Percentiles rank a stretch among this genome's conserved stretches.
These are phyloP conservation scores for Wallacemonas sp. DNA, from an alignment of 208 protist genomes.

Conservation along the genomic window DNA sequence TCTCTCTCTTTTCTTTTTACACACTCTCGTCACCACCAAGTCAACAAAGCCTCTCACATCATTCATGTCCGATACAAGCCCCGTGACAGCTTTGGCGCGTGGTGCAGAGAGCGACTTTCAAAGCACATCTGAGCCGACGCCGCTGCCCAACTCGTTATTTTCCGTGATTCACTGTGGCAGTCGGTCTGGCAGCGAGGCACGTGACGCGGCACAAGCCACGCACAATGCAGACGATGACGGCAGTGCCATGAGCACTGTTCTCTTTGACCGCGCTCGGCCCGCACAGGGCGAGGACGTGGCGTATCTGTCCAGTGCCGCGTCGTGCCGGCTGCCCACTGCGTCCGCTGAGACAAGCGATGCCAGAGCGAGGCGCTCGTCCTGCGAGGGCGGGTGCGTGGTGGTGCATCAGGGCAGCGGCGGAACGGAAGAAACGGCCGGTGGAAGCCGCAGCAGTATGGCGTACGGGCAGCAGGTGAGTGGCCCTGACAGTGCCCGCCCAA, in stretches of 20 bases:
- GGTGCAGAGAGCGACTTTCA: no score
- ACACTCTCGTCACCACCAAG: not conserved
- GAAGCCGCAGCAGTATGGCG: not conserved
- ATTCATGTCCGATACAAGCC: not conserved
- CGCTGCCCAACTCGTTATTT: no score
- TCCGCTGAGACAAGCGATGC: no score
- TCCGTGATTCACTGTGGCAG: no score
- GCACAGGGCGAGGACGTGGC: no score
- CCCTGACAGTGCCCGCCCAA: not conserved
- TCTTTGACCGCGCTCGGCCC: slow-evolving; percentile 5
- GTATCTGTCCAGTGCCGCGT: no score
- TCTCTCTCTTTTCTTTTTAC: not conserved
- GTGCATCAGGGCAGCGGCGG: not conserved
- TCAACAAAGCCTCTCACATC: no score
- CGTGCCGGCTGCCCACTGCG: no score
- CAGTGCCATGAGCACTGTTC: slow-evolving; percentile 11
- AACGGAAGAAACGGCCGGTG: not conserved
- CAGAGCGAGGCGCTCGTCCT: no score
- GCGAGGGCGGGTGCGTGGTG: not conserved
- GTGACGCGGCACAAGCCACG: not conserved
- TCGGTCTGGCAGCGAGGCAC: not conserved
- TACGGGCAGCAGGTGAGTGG: not conserved
- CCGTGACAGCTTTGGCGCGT: not conserved
- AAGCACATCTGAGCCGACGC: no score
- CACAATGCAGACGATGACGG: not conserved